These are phyloP conservation scores for Picea abies DNA, from an alignment of 83 land plant genomes.

Conservation along the genomic window DNA sequence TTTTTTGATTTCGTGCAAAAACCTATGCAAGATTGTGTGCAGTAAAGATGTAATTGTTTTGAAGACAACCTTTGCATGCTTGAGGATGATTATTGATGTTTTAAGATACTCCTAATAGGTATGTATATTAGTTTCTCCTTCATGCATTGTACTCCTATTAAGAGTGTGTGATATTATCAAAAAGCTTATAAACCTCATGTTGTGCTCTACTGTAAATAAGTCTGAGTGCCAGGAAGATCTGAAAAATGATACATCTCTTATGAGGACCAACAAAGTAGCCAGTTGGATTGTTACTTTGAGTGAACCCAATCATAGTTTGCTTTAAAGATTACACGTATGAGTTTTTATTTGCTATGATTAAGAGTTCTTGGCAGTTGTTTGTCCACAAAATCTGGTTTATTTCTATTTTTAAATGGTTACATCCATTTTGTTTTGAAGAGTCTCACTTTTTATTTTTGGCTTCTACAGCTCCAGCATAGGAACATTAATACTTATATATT, in stretches of 20 bases:
- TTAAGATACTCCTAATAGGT: background rate
- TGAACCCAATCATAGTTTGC: background rate
- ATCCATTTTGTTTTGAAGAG: background rate
- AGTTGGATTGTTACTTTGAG: background rate
- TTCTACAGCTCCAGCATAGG: conserved; percentile 12
- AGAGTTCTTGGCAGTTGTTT: background rate
- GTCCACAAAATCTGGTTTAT: too few species aligned
- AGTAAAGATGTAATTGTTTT: background rate
- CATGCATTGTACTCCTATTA: background rate
- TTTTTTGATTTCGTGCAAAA: background rate
- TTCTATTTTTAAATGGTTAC: background rate
- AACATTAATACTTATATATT: conserved; percentile 8
- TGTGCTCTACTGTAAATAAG: background rate
- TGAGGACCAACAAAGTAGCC: background rate
- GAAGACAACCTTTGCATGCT: background rate
- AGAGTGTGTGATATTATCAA: background rate
- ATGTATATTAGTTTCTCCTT: background rate
- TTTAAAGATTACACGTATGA: background rate
- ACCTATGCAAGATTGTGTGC: background rate
- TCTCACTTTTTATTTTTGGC: background rate
- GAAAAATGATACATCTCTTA: background rate
- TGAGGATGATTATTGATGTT: background rate
- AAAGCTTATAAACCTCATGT: background rate
- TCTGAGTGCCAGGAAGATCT: background rate
- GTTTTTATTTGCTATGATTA: background rate